These are phyloP conservation scores for Salvia rosmarinus DNA, from an alignment of 257 asterid species.

Conservation along the genomic window DNA sequence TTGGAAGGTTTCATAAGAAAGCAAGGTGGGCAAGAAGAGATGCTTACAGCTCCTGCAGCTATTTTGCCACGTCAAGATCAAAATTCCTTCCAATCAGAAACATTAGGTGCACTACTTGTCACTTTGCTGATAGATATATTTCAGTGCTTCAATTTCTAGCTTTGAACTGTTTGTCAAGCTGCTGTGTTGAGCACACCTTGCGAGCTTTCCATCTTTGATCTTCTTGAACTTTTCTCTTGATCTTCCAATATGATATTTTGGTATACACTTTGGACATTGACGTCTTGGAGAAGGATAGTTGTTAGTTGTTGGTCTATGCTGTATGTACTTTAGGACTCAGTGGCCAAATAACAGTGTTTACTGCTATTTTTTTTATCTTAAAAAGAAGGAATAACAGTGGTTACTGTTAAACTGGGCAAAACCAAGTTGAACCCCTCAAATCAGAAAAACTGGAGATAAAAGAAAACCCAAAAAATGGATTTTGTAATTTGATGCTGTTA, in stretches of 20 bases:
- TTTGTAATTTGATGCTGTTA: too few relatives aligned
- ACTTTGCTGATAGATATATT: constrained; percentile 13
- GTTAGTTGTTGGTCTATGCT: neutral
- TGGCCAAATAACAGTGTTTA: neutral
- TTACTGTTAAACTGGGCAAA: neutral
- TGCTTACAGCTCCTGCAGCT: constrained; percentile 71
- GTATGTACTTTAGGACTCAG: neutral
- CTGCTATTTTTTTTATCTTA: too few relatives aligned
- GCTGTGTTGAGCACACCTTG: constrained; percentile 13
- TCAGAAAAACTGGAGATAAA: too few relatives aligned
- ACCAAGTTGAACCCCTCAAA: neutral
- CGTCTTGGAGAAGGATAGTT: constrained; percentile 8
- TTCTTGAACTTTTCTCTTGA: neutral
- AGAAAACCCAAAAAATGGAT: neutral
- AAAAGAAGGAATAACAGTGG: neutral
- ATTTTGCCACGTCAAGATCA: constrained; percentile 59
- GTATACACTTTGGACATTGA: neutral
- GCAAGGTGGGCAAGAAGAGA: constrained; percentile 64
- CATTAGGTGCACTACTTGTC: constrained; percentile 52
- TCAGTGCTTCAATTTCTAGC: constrained; percentile 2
- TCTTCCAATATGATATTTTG: constrained; percentile 4
- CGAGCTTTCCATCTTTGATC: neutral
- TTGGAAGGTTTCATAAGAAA: constrained; percentile 80
- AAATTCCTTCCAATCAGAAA: constrained; percentile 52
- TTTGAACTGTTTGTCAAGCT: neutral